Evolutionary conservation across 2,329 filamentous ascomycete species (phyloP).

Genomic region (Penicillium expansum): DNA sequence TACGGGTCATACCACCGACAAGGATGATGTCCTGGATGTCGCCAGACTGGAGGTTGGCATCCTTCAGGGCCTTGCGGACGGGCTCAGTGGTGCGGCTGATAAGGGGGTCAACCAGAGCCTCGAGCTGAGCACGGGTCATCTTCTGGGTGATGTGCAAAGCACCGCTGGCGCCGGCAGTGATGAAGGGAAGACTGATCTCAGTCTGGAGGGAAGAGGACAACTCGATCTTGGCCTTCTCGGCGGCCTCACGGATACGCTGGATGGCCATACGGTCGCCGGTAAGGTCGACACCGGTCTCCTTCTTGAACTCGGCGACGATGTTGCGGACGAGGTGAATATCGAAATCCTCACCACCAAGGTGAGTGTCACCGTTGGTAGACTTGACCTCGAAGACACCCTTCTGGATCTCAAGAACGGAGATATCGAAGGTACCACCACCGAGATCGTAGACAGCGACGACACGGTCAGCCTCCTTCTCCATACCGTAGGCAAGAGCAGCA

Average conservation of each 20-base stretch:
- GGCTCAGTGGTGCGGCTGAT: slow-evolving; percentile 85
- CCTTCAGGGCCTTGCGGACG: slow-evolving; percentile 94
- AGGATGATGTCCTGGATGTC: slow-evolving; percentile 98
- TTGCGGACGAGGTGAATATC: slow-evolving; percentile 92
- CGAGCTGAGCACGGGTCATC: slow-evolving; percentile 87
- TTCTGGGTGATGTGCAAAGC: slow-evolving; percentile 98
- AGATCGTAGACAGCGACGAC: slow-evolving; percentile 96
- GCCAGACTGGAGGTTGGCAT: slow-evolving; percentile 84
- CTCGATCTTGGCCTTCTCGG: slow-evolving; percentile 99
- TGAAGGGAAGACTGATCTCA: slow-evolving; percentile 98
- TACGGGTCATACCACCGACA: slow-evolving; percentile 98
- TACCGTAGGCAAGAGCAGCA: slow-evolving; percentile 90
- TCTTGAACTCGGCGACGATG: slow-evolving; percentile 95
- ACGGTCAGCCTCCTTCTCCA: slow-evolving; percentile 89
- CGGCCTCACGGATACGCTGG: slow-evolving; percentile 96
- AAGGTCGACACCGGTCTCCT: slow-evolving; percentile 86
- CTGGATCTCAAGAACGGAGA: slow-evolving; percentile 95
- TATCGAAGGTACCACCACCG: slow-evolving; percentile 98
- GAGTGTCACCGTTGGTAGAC: slow-evolving; percentile 98
- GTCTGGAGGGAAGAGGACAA: slow-evolving; percentile 92
- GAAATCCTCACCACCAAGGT: slow-evolving; percentile 97
- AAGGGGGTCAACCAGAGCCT: slow-evolving; percentile 86
- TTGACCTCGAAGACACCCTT: slow-evolving; percentile 98
- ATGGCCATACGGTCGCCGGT: slow-evolving; percentile 95
- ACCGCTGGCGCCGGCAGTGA: slow-evolving; percentile 90